These are phyloP conservation scores for Cryptococcus depauperatus DNA, from an alignment of 1,284 basidiomycete genomes.

Conservation along the genomic window DNA sequence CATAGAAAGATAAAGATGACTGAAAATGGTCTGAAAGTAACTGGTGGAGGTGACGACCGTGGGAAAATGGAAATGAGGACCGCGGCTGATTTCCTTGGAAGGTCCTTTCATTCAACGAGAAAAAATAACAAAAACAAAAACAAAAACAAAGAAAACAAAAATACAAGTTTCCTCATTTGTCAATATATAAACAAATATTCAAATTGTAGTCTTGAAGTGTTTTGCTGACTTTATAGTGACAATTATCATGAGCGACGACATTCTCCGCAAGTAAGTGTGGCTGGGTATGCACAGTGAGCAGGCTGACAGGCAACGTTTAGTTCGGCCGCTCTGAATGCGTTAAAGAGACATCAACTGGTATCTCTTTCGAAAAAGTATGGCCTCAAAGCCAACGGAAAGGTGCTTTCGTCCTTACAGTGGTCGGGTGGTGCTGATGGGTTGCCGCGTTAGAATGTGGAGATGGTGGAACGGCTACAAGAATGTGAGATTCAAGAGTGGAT, in stretches of 20 bases:
- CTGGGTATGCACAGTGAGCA: neutral
- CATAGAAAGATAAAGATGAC: no score
- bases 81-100: no score
- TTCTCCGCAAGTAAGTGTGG: slow-evolving; percentile 26
- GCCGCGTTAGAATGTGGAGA: slow-evolving; percentile 31
- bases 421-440: neutral
- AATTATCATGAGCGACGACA: slow-evolving; percentile 18
- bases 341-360: slow-evolving; percentile 42
- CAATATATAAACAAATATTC: no score
- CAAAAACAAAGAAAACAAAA: no score
- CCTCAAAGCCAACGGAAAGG: slow-evolving; percentile 42
- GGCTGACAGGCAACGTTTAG: slow-evolving; percentile 11
- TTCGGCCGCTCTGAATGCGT: slow-evolving; percentile 34
- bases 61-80: no score
- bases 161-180: no score
- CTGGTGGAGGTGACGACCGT: no score
- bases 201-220: no score
- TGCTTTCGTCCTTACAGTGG: slow-evolving; percentile 8
- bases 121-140: no score
- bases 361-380: slow-evolving; percentile 41
- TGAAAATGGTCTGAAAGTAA: no score
- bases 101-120: no score
- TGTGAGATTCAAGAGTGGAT: slow-evolving; percentile 20
- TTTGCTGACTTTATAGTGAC: no score
- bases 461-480: slow-evolving; percentile 34